phyloP scores from a whole-genome alignment of 176 grass and related monocot species.

The Triticum turgidum region DNA sequence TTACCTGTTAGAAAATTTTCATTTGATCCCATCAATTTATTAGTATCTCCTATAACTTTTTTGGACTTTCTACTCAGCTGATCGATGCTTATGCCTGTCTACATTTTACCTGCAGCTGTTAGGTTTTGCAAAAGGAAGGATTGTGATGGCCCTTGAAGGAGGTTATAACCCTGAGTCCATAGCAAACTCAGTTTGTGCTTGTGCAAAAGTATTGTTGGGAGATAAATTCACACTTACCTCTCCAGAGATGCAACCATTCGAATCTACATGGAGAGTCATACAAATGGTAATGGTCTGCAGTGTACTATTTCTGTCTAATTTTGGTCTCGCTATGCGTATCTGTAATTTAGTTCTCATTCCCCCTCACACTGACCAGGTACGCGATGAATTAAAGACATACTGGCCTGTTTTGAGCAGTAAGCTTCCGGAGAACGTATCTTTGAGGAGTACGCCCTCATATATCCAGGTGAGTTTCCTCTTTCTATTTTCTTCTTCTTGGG shows the following conservation, averaged over 20 bases:
- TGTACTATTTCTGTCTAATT: slow-evolving; percentile 37
- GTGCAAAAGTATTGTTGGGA: slow-evolving; percentile 78
- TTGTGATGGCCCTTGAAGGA: slow-evolving; percentile 94
- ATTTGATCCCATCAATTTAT: neutral
- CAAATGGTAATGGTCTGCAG: slow-evolving; percentile 54
- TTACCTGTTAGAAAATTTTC: neutral
- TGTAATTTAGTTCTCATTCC: slow-evolving; percentile 10
- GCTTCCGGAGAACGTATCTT: slow-evolving; percentile 54
- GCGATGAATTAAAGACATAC: slow-evolving; percentile 79
- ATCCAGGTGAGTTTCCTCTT: slow-evolving; percentile 51
- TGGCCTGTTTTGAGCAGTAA: slow-evolving; percentile 71
- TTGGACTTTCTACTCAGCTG: slow-evolving; percentile 11
- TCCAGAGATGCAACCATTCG: slow-evolving; percentile 53
- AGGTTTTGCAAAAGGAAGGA: slow-evolving; percentile 82
- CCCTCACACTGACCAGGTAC: slow-evolving; percentile 51
- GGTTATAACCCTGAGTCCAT: slow-evolving; percentile 95
- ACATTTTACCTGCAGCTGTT: slow-evolving; percentile 53
- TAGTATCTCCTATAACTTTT: slow-evolving; percentile 9
- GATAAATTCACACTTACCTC: slow-evolving; percentile 48
- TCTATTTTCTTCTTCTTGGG: slow-evolving; percentile 25
- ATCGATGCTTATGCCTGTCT: slow-evolving; percentile 10
- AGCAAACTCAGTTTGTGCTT: slow-evolving; percentile 88
- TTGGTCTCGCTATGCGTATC: slow-evolving; percentile 8
- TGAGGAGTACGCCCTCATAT: slow-evolving; percentile 40
- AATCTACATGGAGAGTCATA: slow-evolving; percentile 87